phyloP scores from a whole-genome alignment of 176 grass and related monocot species.

The Lolium perenne region DNA sequence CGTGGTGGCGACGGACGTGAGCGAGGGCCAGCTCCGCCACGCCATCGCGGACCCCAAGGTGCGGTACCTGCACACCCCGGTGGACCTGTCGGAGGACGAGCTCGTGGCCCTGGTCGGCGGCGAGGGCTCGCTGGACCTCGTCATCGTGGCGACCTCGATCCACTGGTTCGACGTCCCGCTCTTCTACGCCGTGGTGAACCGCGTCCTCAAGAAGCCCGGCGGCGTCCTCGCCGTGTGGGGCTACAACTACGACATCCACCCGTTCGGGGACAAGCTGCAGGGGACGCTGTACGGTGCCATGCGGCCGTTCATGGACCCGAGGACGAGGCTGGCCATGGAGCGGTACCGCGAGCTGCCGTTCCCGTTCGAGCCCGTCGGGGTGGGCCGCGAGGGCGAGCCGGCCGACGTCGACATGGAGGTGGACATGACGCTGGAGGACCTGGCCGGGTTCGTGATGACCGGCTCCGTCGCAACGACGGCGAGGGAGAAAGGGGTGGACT shows the following conservation, averaged over 20 bases:
- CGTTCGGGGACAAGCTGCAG: constrained; percentile 50
- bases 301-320: constrained; percentile 61
- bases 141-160: constrained; percentile 62
- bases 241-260: constrained; percentile 56
- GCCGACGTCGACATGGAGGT: constrained; percentile 58
- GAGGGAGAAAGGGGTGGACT: constrained; percentile 64
- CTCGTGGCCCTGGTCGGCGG: constrained; percentile 65
- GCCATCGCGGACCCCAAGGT: constrained; percentile 55
- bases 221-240: constrained; percentile 82
- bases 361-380: constrained; percentile 73
- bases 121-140: constrained; percentile 70
- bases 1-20: constrained; percentile 75
- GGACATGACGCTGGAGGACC: constrained; percentile 61
- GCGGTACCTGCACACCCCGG: constrained; percentile 68
- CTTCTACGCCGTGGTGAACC: constrained; percentile 72
- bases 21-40: constrained; percentile 56
- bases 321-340: constrained; percentile 51
- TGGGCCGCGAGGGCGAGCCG: constrained; percentile 66
- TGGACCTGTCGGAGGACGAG: constrained; percentile 59
- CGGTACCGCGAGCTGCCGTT: constrained; percentile 67
- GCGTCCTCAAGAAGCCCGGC: constrained; percentile 64
- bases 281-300: constrained; percentile 45
- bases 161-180: constrained; percentile 82
- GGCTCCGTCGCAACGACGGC: constrained; percentile 55
- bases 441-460: constrained; percentile 49